Percentiles rank a stretch among this genome's conserved stretches.
Conservation (phyloP, 2,329 filamentous ascomycete genomes). For the Aspergillus texensis region DNA sequence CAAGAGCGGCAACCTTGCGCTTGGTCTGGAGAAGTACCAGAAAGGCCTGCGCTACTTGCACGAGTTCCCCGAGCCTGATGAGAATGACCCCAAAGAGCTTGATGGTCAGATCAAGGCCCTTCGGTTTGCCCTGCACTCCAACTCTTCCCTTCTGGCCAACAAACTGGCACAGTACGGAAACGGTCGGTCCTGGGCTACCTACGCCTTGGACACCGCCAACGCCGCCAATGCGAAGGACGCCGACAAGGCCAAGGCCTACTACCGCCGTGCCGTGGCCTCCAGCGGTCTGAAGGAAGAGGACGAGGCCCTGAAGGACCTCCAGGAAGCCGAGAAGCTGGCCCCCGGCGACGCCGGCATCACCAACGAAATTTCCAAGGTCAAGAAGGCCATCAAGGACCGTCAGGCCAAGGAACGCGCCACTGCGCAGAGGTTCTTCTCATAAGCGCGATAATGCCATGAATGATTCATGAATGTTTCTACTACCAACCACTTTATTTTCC, state of each 20-base stretch:
- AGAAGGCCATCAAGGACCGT: constrained; percentile 72
- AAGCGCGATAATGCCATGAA: constrained; percentile 30
- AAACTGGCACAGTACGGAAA: constrained; percentile 76
- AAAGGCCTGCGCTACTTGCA: constrained; percentile 89
- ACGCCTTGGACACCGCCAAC: constrained; percentile 67
- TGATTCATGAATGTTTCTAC: constrained; percentile 30
- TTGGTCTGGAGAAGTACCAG: constrained; percentile 88
- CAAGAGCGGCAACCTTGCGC: constrained; percentile 70
- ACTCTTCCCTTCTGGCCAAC: constrained; percentile 80
- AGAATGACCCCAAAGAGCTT: constrained; percentile 70
- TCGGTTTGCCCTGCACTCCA: constrained; percentile 84
- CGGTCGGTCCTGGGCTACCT: constrained; percentile 68
- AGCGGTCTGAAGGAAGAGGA: constrained; percentile 83
- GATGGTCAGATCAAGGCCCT: constrained; percentile 70
- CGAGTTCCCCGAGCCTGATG: constrained; percentile 72
- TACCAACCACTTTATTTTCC: constrained; percentile 11
- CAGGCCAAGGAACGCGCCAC: constrained; percentile 88
- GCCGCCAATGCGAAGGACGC: constrained; percentile 65
- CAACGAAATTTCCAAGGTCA: constrained; percentile 76
- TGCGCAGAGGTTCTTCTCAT: constrained; percentile 87
- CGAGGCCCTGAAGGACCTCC: constrained; percentile 71
- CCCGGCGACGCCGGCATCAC: constrained; percentile 75
- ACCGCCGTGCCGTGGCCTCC: constrained; percentile 76
- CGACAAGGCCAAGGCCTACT: constrained; percentile 88
- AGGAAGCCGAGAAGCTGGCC: constrained; percentile 72